Conservation (phyloP, 768 basidiomycete species). For the Neoboletus subvelutipes region DNA sequence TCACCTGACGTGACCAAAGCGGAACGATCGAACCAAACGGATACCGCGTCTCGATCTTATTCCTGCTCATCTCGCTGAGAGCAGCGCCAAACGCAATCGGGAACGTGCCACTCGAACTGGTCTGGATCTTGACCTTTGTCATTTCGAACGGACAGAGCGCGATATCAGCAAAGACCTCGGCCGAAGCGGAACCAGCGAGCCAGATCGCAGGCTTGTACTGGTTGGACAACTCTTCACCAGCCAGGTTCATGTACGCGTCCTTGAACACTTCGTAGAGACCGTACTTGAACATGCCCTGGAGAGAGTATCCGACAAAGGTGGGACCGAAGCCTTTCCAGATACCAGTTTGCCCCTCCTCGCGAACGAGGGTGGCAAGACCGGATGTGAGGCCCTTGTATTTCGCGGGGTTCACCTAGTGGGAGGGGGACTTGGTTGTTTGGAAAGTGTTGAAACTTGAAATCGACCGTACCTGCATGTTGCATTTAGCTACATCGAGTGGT, state of each 20-base stretch:
- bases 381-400: conserved; percentile 72
- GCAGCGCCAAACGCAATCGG: conserved; percentile 73
- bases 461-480: conserved; percentile 80
- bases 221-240: conserved; percentile 75
- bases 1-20: conserved; percentile 84
- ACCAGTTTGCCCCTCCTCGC: conserved; percentile 80
- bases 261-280: conserved; percentile 98
- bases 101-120: conserved; percentile 72
- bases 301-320: conserved; percentile 89
- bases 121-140: conserved; percentile 92
- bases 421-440: background rate
- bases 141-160: conserved; percentile 95
- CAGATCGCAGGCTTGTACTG: conserved; percentile 91
- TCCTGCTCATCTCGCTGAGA: conserved; percentile 64
- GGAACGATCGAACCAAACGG: conserved; percentile 85
- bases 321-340: conserved; percentile 96
- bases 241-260: conserved; percentile 85
- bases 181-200: conserved; percentile 91
- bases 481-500: conserved; percentile 85
- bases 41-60: conserved; percentile 71
- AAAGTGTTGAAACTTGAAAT: too few species aligned
- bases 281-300: conserved; percentile 98
- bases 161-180: conserved; percentile 94
- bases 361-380: conserved; percentile 62
- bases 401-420: conserved; percentile 70